Base-by-base conservation (phyloP, 2,329 filamentous ascomycete genomes). In the Dactylellina parvicollis region DNA sequence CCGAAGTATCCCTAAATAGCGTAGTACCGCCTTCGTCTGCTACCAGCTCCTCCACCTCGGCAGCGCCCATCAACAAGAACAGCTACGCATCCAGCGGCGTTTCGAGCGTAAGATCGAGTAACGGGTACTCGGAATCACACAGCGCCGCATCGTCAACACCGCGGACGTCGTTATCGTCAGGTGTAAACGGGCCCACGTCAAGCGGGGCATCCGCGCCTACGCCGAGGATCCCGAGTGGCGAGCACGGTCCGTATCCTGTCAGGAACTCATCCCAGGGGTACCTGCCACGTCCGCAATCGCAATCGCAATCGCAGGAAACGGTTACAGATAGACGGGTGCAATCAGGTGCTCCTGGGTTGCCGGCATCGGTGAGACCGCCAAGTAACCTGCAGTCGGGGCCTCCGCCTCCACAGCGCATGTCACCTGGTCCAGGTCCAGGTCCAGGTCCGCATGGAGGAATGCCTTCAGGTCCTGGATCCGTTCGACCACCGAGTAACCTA, bases 81-180 rank as follows among this genome's bases (percentile, higher is more conserved):
- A 46, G 59, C n/a, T 65, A 72, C 52, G 59, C 67, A 9, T 65
- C 60, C 2, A 72, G 59, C 20, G 67, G 57, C 3, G 52, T 65
- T 47, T 72, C 67, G 10, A 72, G 67, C 9, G 54, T 65, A 3
- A 57, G 67, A n/a, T 72, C 67, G 1, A 72, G 66, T 26, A 71
- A 59, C 30, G 59, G 59, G 9, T 59, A 65, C 40, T 65, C 67
- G 10, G 67, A 72, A 16, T 47, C 55, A 0, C 66, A 56, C 9
- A 72, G 67, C 22, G 57, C 59, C 26, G 40, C 57, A 18, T 61
- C 67, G 4, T 72, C 67, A 26, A 65, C 60, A 16, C 60, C 60
- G 9, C 59, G 67, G 20, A 72, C 67, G 20, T 72, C 67, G 3
- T 30, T 64, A 20, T 64, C 59, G 9, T 72, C 67, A 30, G 54